phyloP scores from a whole-genome alignment of 306 rosid genomes.

The Cucumis cinereus region DNA sequence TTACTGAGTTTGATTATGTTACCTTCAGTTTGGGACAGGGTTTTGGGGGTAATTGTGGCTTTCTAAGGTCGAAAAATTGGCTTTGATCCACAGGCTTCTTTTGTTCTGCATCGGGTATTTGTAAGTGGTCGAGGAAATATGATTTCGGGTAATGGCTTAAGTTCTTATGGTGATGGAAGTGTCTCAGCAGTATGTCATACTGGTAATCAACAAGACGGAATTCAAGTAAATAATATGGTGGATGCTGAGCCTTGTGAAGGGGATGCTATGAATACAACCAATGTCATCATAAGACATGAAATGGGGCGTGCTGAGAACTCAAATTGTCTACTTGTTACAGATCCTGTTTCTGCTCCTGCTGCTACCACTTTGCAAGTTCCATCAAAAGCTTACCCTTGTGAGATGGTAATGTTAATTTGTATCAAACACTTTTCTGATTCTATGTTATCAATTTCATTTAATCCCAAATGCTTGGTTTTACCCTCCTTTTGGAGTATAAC shows the following conservation, averaged over 20 bases:
- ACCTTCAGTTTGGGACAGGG: not conserved
- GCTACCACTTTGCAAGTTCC: slow-evolving; percentile 10
- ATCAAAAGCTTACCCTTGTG: slow-evolving; percentile 17
- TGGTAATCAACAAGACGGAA: slow-evolving; percentile 42
- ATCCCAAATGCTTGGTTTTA: not conserved
- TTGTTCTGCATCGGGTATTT: slow-evolving; percentile 53
- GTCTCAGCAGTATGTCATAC: slow-evolving; percentile 32
- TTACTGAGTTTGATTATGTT: not conserved
- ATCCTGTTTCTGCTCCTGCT: not conserved
- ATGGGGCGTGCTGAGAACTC: slow-evolving; percentile 11
- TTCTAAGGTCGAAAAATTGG: slow-evolving; percentile 1
- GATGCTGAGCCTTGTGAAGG: slow-evolving; percentile 17
- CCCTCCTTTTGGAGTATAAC: not conserved
- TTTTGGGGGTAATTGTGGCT: slow-evolving; percentile 4
- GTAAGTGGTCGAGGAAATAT: slow-evolving; percentile 17
- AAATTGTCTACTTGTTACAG: slow-evolving; percentile 11
- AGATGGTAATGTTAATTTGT: slow-evolving; percentile 17
- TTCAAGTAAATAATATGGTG: slow-evolving; percentile 7
- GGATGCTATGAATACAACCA: slow-evolving; percentile 17
- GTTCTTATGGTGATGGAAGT: slow-evolving; percentile 50
- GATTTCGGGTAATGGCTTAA: slow-evolving; percentile 31
- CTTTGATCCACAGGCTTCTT: slow-evolving; percentile 31
- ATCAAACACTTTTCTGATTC: not conserved
- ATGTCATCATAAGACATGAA: slow-evolving; percentile 16
- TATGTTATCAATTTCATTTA: not conserved